Percentiles rank a stretch among this genome's conserved stretches.
Evolutionary conservation across 768 basidiomycete species (phyloP).

Genomic region (Cystoderma amianthinum): DNA sequence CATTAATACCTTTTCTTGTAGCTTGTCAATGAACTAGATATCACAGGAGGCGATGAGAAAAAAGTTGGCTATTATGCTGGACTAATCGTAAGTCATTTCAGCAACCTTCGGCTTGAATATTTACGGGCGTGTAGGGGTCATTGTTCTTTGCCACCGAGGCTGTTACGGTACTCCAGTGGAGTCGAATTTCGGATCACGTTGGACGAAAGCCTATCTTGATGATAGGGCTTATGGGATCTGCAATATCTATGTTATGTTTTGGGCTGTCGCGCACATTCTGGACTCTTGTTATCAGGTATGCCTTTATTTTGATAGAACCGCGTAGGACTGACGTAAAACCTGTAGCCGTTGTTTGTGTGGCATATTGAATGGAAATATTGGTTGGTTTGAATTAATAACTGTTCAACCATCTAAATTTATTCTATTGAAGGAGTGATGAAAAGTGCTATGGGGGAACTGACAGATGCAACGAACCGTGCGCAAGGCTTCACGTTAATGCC

Average conservation of each 20-base stretch:
- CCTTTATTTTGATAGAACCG: too few relatives aligned
- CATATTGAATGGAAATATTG: conserved; percentile 51
- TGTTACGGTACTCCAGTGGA: conserved; percentile 43
- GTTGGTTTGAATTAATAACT: conserved; percentile 10
- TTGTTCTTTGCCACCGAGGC: conserved; percentile 45
- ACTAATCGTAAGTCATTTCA: conserved; percentile 31
- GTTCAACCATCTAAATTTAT: background rate
- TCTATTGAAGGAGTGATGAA: conserved; percentile 35
- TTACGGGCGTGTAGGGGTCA: conserved; percentile 31
- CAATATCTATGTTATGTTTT: conserved; percentile 38
- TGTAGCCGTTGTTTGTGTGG: conserved; percentile 46
- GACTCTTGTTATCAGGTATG: conserved; percentile 30
- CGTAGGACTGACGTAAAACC: background rate
- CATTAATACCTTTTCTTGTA: background rate
- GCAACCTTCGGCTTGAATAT: background rate
- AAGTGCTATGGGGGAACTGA: conserved; percentile 39
- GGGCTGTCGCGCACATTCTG: conserved; percentile 40
- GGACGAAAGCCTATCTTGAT: conserved; percentile 43
- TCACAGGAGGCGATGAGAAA: too few relatives aligned
- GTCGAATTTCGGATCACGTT: too few relatives aligned
- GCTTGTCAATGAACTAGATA: too few relatives aligned
- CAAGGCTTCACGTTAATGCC: conserved; percentile 31
- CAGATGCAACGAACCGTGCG: conserved; percentile 32
- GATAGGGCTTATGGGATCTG: conserved; percentile 35
- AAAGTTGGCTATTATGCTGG: too few relatives aligned